phyloP scores from a whole-genome alignment of 73 alveolate genomes.

The Paramecium octaurelia region DNA sequence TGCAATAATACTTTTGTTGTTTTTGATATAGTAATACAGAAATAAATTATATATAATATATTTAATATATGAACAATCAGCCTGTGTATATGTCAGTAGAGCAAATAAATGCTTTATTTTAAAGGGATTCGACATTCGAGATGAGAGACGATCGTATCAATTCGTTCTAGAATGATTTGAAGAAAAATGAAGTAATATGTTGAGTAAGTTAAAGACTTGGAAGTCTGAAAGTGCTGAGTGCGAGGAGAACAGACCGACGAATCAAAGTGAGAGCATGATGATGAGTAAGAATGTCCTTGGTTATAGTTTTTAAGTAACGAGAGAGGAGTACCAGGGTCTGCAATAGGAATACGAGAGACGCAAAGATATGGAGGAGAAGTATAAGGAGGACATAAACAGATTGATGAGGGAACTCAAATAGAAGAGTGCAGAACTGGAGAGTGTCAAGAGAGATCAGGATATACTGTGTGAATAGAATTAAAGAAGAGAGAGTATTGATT shows the following conservation, averaged over 20 bases:
- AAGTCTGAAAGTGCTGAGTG: slow-evolving; percentile 1
- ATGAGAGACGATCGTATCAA: neutral
- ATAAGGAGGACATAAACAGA: slow-evolving; percentile 33
- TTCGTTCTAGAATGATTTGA: neutral
- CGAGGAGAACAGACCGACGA: slow-evolving; percentile 40
- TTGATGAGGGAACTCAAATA: slow-evolving; percentile 3
- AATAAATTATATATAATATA: neutral
- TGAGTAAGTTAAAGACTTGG: neutral
- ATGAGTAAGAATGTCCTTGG: slow-evolving; percentile 25
- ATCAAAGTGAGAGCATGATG: slow-evolving; percentile 49
- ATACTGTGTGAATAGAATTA: neutral
- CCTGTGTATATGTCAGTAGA: slow-evolving; percentile 51
- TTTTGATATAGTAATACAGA: neutral
- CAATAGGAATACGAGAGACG: slow-evolving; percentile 40
- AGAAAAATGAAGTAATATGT: neutral
- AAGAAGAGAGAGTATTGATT: neutral
- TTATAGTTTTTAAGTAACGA: neutral
- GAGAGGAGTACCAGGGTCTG: slow-evolving; percentile 3
- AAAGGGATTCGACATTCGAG: neutral
- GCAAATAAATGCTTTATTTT: slow-evolving; percentile 18
- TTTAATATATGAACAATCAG: slow-evolving; percentile 8
- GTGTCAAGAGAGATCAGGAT: neutral
- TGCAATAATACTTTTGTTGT: neutral
- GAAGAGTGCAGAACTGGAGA: neutral
- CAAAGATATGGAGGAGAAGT: slow-evolving; percentile 47